Evolutionary conservation across 208 protist species (phyloP).

Genomic region (Leishmania guyanensis): DNA sequence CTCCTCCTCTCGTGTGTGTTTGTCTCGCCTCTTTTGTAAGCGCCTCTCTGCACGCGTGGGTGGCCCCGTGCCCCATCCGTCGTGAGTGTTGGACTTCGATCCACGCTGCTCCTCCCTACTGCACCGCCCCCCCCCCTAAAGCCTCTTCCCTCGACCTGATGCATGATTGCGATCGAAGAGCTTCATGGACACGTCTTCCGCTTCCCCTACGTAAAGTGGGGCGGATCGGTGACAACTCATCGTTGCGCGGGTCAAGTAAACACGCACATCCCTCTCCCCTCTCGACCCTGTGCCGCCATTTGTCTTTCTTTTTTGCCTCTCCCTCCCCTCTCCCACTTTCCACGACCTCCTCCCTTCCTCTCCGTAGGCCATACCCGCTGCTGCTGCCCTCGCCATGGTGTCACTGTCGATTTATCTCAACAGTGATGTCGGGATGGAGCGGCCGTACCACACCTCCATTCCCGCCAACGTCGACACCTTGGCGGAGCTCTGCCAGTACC

Average conservation of each 20-base stretch:
- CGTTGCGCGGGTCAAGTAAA: not conserved
- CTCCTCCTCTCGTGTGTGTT: too few species aligned
- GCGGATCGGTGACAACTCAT: not conserved
- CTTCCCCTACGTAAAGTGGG: not conserved
- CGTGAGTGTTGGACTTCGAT: not conserved
- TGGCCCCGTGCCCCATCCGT: too few species aligned
- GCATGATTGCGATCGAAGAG: not conserved
- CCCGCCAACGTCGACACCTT: constrained; percentile 61
- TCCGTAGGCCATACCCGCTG: not conserved
- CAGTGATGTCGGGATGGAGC: constrained; percentile 55
- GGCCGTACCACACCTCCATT: constrained; percentile 38
- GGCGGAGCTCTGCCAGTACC: constrained; percentile 56
- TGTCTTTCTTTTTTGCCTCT: not conserved
- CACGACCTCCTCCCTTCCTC: not conserved
- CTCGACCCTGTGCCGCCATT: not conserved
- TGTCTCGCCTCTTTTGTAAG: too few species aligned
- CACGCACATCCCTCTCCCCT: not conserved
- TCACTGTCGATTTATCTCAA: constrained; percentile 61
- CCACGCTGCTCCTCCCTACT: not conserved
- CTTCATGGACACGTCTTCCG: not conserved
- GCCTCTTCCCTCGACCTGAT: not conserved
- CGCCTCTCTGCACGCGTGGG: too few species aligned
- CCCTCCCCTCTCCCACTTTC: not conserved
- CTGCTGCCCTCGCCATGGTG: not conserved
- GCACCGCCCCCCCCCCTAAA: too few species aligned